Percentiles rank a stretch among this genome's conserved stretches.
phyloP scores from a whole-genome alignment of 2,329 filamentous ascomycete species.

The Trichophyton benhamiae region DNA sequence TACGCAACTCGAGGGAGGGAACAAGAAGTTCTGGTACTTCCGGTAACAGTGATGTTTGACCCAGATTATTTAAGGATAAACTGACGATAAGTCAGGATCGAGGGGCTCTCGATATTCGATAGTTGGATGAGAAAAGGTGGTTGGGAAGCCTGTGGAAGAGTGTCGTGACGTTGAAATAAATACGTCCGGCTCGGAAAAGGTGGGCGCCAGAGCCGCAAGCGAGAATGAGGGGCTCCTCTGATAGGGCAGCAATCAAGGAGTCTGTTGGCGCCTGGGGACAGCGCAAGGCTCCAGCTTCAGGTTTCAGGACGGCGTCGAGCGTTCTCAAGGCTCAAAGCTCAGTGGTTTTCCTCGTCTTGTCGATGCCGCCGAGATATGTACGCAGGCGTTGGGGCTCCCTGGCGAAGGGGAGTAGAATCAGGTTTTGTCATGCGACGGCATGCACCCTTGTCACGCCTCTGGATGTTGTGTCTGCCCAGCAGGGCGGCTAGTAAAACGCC shows the following conservation, averaged over 20 bases:
- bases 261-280: not conserved
- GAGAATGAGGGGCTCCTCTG: slow-evolving; percentile 1
- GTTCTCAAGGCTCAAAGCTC: not conserved
- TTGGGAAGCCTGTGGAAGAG: not conserved
- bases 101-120: not conserved
- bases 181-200: not conserved
- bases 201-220: not conserved
- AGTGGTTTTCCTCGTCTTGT: not conserved
- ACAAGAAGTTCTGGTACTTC: no score
- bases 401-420: not conserved
- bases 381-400: not conserved
- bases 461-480: not conserved
- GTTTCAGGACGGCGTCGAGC: not conserved
- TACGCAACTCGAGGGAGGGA: no score
- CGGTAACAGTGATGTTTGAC: no score
- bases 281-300: not conserved
- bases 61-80: no score
- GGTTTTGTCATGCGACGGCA: not conserved
- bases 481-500: not conserved
- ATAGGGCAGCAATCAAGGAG: not conserved
- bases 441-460: not conserved
- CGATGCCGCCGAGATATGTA: not conserved
- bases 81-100: not conserved
- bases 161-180: not conserved
- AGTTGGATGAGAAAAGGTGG: not conserved